Conservation (phyloP, 345 rosid species). For the Aquilaria yunnanensis region DNA sequence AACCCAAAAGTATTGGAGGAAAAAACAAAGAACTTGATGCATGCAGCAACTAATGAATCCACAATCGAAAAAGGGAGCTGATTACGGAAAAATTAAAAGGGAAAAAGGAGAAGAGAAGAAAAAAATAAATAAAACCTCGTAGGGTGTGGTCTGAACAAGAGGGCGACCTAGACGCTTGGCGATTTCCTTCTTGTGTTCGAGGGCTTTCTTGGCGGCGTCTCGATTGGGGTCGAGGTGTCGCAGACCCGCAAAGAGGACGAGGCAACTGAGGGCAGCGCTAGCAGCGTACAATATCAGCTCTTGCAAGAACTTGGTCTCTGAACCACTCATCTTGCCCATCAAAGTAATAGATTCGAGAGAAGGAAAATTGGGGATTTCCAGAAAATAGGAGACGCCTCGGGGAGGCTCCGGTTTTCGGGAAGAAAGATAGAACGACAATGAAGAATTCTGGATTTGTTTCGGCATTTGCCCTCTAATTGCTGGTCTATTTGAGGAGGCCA, state of each 20-base stretch:
- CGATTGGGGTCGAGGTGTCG: conserved; percentile 90
- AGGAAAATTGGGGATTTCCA: background rate
- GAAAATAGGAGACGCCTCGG: too few species aligned
- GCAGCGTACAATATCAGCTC: conserved; percentile 85
- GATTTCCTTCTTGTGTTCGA: conserved; percentile 88
- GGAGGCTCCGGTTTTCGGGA: too few species aligned
- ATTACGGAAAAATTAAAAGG: background rate
- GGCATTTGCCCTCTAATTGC: too few species aligned
- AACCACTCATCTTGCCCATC: conserved; percentile 35
- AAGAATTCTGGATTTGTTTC: too few species aligned
- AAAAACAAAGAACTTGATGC: background rate
- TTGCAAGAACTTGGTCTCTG: conserved; percentile 77
- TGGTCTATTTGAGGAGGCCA: too few species aligned
- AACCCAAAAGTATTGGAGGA: background rate
- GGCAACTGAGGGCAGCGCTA: conserved; percentile 89
- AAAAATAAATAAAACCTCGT: conserved; percentile 51
- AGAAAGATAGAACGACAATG: too few species aligned
- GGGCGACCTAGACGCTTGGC: conserved; percentile 91
- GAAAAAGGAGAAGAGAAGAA: background rate
- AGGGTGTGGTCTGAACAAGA: conserved; percentile 76
- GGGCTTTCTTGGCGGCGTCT: conserved; percentile 85
- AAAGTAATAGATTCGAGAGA: background rate
- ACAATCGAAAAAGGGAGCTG: too few species aligned
- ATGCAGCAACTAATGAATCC: too few species aligned
- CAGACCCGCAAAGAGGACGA: conserved; percentile 82